Evolutionary conservation across 1,284 basidiomycete genomes (phyloP).

Genomic region (Trichosporon sp.): DNA sequence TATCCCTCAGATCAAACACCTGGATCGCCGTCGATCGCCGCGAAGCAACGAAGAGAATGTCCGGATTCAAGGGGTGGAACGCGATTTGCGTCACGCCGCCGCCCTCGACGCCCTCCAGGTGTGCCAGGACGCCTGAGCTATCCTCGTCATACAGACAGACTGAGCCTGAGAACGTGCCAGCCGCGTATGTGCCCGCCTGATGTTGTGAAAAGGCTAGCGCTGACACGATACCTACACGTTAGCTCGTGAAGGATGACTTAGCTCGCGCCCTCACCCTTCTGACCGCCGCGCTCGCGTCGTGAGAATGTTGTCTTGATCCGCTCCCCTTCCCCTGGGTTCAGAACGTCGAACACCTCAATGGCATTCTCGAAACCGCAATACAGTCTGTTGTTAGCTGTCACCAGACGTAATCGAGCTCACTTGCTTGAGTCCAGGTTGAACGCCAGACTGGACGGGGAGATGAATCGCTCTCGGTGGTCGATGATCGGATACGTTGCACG

Average conservation of each 20-base stretch:
- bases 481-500: conserved; percentile 88
- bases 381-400: conserved; percentile 60
- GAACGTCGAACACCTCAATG: conserved; percentile 82
- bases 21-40: conserved; percentile 68
- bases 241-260: not conserved
- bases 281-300: conserved; percentile 75
- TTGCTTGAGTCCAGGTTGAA: conserved; percentile 71
- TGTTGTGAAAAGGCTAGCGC: conserved; percentile 74
- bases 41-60: conserved; percentile 76
- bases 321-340: conserved; percentile 53
- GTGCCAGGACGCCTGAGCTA: conserved; percentile 63
- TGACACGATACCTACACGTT: conserved; percentile 72
- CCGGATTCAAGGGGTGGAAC: conserved; percentile 73
- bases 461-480: conserved; percentile 82
- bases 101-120: conserved; percentile 65
- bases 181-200: conserved; percentile 71
- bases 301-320: conserved; percentile 74
- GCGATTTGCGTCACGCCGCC: conserved; percentile 75
- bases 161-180: conserved; percentile 64
- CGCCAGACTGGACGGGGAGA: conserved; percentile 78
- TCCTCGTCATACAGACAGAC: conserved; percentile 75
- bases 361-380: conserved; percentile 89
- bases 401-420: conserved; percentile 58
- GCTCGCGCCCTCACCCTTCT: conserved; percentile 66
- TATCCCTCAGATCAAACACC: conserved; percentile 74